phyloP scores from a whole-genome alignment of 1,284 basidiomycete species.

The Leucoagaricus sp. region DNA sequence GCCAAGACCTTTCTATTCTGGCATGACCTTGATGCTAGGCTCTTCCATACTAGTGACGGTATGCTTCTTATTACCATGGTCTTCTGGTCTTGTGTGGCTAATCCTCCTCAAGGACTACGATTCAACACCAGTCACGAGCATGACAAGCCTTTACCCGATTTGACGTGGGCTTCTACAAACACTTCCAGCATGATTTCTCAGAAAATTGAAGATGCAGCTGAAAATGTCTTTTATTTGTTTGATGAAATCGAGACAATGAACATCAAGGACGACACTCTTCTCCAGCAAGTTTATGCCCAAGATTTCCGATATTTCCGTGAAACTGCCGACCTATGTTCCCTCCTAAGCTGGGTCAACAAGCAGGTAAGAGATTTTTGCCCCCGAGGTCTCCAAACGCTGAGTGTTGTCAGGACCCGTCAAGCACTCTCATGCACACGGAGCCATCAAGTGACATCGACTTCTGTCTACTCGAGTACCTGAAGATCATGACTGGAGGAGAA shows the following conservation, averaged over 20 bases:
- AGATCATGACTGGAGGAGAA: not conserved
- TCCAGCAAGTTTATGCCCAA: not conserved
- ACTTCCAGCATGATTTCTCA: not conserved
- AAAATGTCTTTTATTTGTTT: not conserved
- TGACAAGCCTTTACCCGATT: not conserved
- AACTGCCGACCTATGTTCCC: not conserved
- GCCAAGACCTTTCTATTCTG: not conserved
- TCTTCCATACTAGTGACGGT: not conserved
- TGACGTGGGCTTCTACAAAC: not conserved
- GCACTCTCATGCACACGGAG: not conserved
- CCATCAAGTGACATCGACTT: not conserved
- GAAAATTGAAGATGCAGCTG: not conserved
- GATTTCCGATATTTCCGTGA: too few relatives aligned
- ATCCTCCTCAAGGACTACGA: not conserved
- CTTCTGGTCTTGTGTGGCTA: too few relatives aligned
- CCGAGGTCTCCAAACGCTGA: not conserved
- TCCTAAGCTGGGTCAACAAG: not conserved
- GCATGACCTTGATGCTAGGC: not conserved
- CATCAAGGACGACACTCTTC: not conserved
- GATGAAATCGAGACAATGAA: not conserved
- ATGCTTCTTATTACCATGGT: not conserved
- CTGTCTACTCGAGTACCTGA: not conserved
- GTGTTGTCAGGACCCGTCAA: not conserved
- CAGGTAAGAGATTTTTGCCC: not conserved
- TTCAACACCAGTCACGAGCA: not conserved